Percentiles rank a stretch among this genome's conserved stretches.
Evolutionary conservation across 345 rosid genomes (phyloP).

Genomic region (Aethionema arabicum): DNA sequence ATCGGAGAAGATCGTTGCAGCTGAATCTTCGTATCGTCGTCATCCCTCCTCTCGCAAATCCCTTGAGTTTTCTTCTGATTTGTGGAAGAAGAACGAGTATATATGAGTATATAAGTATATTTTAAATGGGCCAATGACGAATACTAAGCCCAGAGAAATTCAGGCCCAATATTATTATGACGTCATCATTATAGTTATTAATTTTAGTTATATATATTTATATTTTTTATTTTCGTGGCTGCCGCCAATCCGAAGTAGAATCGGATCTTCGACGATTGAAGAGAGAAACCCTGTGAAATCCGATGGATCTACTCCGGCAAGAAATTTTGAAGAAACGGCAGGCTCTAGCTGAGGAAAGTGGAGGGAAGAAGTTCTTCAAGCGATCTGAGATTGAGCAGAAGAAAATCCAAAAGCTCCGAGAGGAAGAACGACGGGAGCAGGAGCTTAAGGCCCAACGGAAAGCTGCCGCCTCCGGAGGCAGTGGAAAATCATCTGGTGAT

Average conservation of each 20-base stretch:
- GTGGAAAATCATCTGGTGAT: constrained; percentile 24
- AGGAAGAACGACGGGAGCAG: constrained; percentile 77
- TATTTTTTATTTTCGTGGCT: too few relatives aligned
- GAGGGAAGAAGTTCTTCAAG: constrained; percentile 80
- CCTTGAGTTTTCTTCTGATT: constrained; percentile 19
- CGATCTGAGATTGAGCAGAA: constrained; percentile 92
- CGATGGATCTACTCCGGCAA: constrained; percentile 75
- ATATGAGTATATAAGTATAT: background rate
- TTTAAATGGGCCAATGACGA: too few relatives aligned
- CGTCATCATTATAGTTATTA: too few relatives aligned
- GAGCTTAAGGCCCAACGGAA: constrained; percentile 76
- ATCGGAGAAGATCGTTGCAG: constrained; percentile 91
- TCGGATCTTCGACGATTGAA: constrained; percentile 21
- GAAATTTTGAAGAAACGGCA: constrained; percentile 78
- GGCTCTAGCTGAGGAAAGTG: constrained; percentile 64
- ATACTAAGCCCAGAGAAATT: too few relatives aligned
- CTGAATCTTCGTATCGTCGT: constrained; percentile 88
- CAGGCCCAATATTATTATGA: too few relatives aligned
- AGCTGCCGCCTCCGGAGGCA: constrained; percentile 35
- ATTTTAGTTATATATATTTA: too few relatives aligned
- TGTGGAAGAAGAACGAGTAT: background rate
- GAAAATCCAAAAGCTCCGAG: constrained; percentile 82
- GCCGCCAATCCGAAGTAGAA: background rate
- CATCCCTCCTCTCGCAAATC: constrained; percentile 45
- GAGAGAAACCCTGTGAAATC: background rate